Percentiles rank a stretch among this genome's conserved stretches.
Conservation (phyloP, 352 stramenopile genomes). For the Thraustotheca clavata region DNA sequence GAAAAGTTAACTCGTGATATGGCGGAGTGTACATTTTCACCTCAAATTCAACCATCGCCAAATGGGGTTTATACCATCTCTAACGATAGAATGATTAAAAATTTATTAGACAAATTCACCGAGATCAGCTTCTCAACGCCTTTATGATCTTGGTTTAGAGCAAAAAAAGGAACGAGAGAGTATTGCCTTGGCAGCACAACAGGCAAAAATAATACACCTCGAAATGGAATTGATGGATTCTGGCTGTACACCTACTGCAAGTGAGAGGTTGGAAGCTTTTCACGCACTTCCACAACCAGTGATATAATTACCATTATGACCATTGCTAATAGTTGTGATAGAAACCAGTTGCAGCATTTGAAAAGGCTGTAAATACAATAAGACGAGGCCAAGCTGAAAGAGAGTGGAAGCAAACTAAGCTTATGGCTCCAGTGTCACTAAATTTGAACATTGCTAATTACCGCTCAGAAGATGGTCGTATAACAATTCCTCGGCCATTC, state of each 20-base stretch:
- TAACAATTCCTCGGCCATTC: neutral
- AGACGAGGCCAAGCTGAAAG: neutral
- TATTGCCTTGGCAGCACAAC: neutral
- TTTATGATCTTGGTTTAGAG: slow-evolving; percentile 7
- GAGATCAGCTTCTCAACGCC: neutral
- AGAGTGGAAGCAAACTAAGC: neutral
- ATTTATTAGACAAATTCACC: neutral
- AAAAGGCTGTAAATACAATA: slow-evolving; percentile 5
- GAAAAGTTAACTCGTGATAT: neutral
- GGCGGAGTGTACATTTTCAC: slow-evolving; percentile 10
- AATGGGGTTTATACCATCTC: neutral
- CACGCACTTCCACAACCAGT: neutral
- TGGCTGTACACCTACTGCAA: neutral
- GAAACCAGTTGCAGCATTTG: neutral
- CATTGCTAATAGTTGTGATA: neutral
- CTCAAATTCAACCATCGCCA: neutral
- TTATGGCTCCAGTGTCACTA: neutral
- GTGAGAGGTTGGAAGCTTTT: neutral
- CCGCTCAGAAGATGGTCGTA: neutral
- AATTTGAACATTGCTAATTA: neutral
- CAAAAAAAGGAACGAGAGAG: neutral
- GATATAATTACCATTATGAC: neutral
- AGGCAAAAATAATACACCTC: neutral
- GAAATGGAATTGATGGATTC: neutral
- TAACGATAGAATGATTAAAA: neutral